Base-by-base conservation (phyloP, 2,329 filamentous ascomycete species). In the Chalara sp. region DNA sequence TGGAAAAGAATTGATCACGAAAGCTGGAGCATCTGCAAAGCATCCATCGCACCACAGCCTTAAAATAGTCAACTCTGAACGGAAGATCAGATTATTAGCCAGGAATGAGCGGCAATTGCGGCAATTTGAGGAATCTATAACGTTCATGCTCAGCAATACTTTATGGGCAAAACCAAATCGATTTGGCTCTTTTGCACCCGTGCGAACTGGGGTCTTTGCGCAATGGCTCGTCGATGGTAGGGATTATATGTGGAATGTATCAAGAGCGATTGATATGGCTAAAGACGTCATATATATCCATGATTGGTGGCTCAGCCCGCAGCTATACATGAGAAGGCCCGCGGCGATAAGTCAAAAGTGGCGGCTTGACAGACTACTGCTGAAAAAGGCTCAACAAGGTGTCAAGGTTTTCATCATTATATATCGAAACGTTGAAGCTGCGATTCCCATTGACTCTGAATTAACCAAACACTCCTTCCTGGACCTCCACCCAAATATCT, bases 241-340 rank as follows among this genome's bases (percentile, higher is more conserved):
- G 59, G 93, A 99, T 67, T 95, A 97, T 73, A 97, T 97, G 92
- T 99, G 93, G 93, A 95, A 96, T 66, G 90, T 97, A 6, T 97
- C 92, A 8, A 82, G 92, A 57, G 93, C 93, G 10, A 95, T 99
- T 62, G 93, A 89, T 65, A 96, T 96, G 83, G 93, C 93, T 6
- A 89, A 89, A 62, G 93, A 97, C 71, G 92, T 97, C 55, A 92
- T 99, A 60, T 97, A 97, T 69, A 97, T 99, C 56, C 93, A 99
- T 67, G 93, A 97, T 68, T 99, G 93, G 93, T 99, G 93, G 93
- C 72, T 99, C 40, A 96, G 89, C 60, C 93, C 93, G 1, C 92
- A 99, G 68, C 73, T 99, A 43, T 99, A 99, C 71, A 85, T 97
- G 83, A 82, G 93, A 53, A 81, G 93, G 52, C 93, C 93, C 48